Evolutionary conservation across 495 filamentous ascomycete genomes (phyloP), one percentile per base, ranked within the genome.

Genomic region (Sphaerosporella brunnea): DNA sequence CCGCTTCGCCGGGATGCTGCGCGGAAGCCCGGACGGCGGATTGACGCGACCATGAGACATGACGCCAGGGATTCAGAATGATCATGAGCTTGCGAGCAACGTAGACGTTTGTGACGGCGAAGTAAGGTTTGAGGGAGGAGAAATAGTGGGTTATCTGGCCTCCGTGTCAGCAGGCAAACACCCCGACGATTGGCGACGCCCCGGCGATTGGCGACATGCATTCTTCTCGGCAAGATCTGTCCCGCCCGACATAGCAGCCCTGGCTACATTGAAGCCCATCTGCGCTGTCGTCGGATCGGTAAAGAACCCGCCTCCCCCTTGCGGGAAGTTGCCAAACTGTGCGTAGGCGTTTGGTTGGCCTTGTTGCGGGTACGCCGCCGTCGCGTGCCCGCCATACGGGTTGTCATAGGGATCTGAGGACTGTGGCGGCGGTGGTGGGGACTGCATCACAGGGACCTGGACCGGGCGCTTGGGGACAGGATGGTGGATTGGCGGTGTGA

Each of bases 391-490:
- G 45, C 82, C 83, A 71, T 92, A 82, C 49, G 65, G 63, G 52
- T 74, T 72, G 41, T 75, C 72, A 45, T 80, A 76, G 38, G 80
- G 77, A 62, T 85, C 44, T 23, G 58, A 54, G 3, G 56, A 84
- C 28, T 82, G 72, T 45, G 69, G 68, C 1, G 81, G 88, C 35
- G 84, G 90, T 26, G 90, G 90, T 30, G 90, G 90, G 45, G 90
- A 96, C 68, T 93, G 80, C 65, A 97, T 80, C 68, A 95, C 88
- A n/a, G 90, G 90, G 41, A 97, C 92, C 39, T 87, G 93, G 54
- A 92, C 94, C 47, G 96, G 87, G 73, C 96, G 92, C 61, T 96
- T 90, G 36, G 92, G 92, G 38, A 96, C 87, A 23, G 90, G 90
- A 64, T 97, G 90, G 66, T 97, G 90, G 51, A 97, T 79, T 35